Evolutionary conservation across 2,329 filamentous ascomycete species (phyloP), one percentile per base, ranked within the genome.

Genomic region (Trichoderma oligosporum): DNA sequence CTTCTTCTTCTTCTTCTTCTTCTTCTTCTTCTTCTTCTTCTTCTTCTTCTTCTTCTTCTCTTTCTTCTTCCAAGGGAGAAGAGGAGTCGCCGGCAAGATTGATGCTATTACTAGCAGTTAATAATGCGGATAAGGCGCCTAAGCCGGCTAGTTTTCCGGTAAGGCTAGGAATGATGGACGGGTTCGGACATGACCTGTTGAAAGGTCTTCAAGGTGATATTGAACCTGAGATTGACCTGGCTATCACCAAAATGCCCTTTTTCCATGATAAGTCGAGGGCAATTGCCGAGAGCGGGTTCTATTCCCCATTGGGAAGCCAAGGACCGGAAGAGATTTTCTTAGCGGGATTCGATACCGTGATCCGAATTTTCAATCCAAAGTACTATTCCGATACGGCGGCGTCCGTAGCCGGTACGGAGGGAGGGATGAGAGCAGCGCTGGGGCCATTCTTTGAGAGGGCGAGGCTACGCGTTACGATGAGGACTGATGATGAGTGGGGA

Each of bases 311-410:
- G 20, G 31, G 8, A 18, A 7, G 9, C 12, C 14, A 16, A 62
- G 53, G 66, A 8, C 66, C 69, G 7, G 74, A 79, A 53, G 87
- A 91, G 64, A 73, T 88, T 4, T 89, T 89, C 65, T 79, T 92
- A 2, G 81, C 84, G 1, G 89, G 89, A 25, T 93, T 84, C 67
- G 89, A 93, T 65, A 93, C 89, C 0, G 73, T 92, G 6, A 82
- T 87, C 14, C 81, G 89, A 18, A 83, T 93, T 52, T 82, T 89
- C 54, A 77, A 88, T 47, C 80, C 86, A 0, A 89, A 87, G 68
- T 93, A 93, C 71, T 90, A 91, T n/a, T n/a, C n/a, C 66, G 68
- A 14, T 8, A 2, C 48, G 20, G 45, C 25, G 3, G 7, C 11
- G n/a, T n/a, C n/a, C n/a, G n/a, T n/a, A n/a, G n/a, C n/a, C n/a